These are phyloP conservation scores for Suillus lakei DNA, from an alignment of 768 basidiomycete species.

Conservation along the genomic window DNA sequence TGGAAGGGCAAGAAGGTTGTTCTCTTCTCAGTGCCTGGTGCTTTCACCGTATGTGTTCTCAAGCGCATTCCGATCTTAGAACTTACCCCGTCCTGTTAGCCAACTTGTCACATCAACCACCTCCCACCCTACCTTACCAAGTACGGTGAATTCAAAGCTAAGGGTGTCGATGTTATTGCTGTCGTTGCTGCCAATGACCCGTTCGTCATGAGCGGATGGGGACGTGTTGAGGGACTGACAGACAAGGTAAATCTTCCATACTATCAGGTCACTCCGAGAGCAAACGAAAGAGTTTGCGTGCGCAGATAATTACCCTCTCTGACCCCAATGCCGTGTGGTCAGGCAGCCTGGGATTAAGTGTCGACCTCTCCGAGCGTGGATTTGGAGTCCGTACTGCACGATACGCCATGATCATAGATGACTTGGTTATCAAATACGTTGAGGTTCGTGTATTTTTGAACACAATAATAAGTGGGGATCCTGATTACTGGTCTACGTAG, in stretches of 20 bases:
- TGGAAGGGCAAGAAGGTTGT: conserved; percentile 88
- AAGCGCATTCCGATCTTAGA: background rate
- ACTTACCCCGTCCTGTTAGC: conserved; percentile 22
- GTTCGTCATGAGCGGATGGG: conserved; percentile 68
- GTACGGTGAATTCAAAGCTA: conserved; percentile 52
- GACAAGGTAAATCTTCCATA: conserved; percentile 59
- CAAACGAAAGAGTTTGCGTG: background rate
- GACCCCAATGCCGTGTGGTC: conserved; percentile 65
- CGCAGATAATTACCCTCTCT: conserved; percentile 62
- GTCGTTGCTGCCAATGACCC: conserved; percentile 64
- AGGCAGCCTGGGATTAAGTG: conserved; percentile 53
- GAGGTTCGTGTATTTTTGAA: conserved; percentile 43
- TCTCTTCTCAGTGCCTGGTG: conserved; percentile 77
- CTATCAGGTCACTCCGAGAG: background rate
- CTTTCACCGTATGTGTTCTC: conserved; percentile 66
- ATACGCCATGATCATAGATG: conserved; percentile 69
- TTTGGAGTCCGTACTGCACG: conserved; percentile 64
- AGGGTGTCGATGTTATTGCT: conserved; percentile 56
- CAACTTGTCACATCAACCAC: conserved; percentile 48
- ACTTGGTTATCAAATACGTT: conserved; percentile 71
- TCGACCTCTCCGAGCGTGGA: conserved; percentile 54
- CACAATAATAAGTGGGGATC: background rate
- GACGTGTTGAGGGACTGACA: conserved; percentile 56
- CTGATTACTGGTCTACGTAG: conserved; percentile 31
- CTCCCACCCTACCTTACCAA: conserved; percentile 51